Conservation (phyloP, 208 protist genomes). For the Trypanosoma cruzi region DNA sequence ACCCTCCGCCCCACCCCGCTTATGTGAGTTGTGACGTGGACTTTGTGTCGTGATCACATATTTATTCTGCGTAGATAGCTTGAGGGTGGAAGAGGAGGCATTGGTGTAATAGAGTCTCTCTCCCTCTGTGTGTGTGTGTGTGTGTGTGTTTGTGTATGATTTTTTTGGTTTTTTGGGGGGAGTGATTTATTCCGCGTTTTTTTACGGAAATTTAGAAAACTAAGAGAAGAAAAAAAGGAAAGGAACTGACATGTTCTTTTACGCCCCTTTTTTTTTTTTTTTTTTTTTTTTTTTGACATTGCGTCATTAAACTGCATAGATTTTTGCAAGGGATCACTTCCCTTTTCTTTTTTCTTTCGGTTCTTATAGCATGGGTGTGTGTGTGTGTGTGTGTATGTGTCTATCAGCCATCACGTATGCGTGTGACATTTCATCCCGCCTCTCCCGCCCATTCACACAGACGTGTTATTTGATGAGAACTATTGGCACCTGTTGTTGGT, state of each 20-base stretch:
- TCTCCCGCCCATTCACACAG: too few species aligned
- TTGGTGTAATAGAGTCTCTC: not conserved
- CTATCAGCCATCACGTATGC: too few species aligned
- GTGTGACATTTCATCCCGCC: too few species aligned
- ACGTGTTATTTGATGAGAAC: too few species aligned
- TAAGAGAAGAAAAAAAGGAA: slow-evolving; percentile 5
- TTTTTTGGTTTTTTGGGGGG: slow-evolving; percentile 3
- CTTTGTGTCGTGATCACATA: not conserved
- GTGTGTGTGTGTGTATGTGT: not conserved
- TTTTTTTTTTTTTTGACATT: slow-evolving; percentile 5
- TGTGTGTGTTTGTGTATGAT: slow-evolving; percentile 3
- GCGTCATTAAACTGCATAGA: too few species aligned
- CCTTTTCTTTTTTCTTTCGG: slow-evolving; percentile 12
- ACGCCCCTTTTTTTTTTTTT: slow-evolving; percentile 8
- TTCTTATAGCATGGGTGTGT: not conserved
- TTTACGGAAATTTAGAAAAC: not conserved
- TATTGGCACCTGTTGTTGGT: too few species aligned
- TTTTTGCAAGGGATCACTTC: too few species aligned
- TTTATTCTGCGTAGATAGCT: too few species aligned
- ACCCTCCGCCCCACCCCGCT: slow-evolving; percentile 46
- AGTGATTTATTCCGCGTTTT: not conserved
- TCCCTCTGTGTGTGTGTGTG: slow-evolving; percentile 2
- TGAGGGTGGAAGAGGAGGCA: too few species aligned
- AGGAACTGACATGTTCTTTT: not conserved
- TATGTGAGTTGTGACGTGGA: slow-evolving; percentile 27